Evolutionary conservation across 768 basidiomycete genomes (phyloP).

Genomic region (Leccinellum albellum): DNA sequence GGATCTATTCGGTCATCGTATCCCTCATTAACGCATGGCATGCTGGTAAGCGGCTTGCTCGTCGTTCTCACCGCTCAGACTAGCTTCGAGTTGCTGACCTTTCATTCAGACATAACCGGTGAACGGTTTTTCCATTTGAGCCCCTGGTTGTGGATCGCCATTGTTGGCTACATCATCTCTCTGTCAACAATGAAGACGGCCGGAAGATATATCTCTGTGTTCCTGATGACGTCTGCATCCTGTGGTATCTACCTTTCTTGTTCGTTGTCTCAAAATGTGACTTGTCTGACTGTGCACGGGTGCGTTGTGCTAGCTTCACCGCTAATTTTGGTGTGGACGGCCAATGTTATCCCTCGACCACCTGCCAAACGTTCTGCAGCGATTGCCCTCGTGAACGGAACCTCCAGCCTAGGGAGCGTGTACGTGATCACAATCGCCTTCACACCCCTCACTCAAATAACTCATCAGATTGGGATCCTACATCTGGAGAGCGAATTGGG

Average conservation of each 20-base stretch:
- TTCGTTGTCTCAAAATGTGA: background rate
- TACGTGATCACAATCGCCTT: too few relatives aligned
- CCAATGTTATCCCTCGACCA: too few relatives aligned
- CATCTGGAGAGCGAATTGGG: too few relatives aligned
- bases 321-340: slow-evolving; percentile 8
- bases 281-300: background rate
- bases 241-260: slow-evolving; percentile 27
- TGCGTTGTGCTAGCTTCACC: slow-evolving; percentile 32
- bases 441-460: too few relatives aligned
- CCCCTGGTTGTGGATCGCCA: slow-evolving; percentile 56
- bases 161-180: slow-evolving; percentile 59
- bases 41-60: slow-evolving; percentile 34
- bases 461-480: too few relatives aligned
- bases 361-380: too few relatives aligned
- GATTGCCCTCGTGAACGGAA: too few relatives aligned
- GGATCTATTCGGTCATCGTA: slow-evolving; percentile 49
- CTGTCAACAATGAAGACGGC: slow-evolving; percentile 47
- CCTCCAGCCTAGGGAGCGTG: too few relatives aligned
- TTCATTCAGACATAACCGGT: slow-evolving; percentile 46
- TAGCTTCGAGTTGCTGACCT: slow-evolving; percentile 11
- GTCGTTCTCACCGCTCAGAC: background rate
- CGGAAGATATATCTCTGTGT: slow-evolving; percentile 58
- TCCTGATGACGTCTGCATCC: slow-evolving; percentile 59
- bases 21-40: slow-evolving; percentile 31
- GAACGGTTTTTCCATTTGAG: slow-evolving; percentile 63